Base-by-base conservation (phyloP, 495 filamentous ascomycete species). In the Aspergillus sparsus region DNA sequence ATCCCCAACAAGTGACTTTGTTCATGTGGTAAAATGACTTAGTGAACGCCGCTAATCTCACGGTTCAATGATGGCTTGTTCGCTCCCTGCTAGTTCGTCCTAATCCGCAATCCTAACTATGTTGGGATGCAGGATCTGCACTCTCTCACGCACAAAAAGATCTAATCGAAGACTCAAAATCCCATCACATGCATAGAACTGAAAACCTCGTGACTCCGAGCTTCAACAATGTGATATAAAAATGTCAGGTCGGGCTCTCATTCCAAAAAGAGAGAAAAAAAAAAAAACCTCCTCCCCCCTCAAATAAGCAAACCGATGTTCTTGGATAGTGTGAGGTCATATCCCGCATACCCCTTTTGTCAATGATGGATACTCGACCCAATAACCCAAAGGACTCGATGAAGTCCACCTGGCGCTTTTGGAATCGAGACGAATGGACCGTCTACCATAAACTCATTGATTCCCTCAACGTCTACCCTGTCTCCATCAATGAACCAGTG, bases 361-460 rank as follows among this genome's bases (percentile, higher is more conserved):
- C 21, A 27, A 27, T 11, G 27, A 74, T 71, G 68, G 67, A 66
- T 50, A 66, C 65, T 21, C 68, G 60, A 57, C 55, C 59, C 18
- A 63, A 27, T 27, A 27, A 68, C 49, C 68, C 74, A 7, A 78
- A 75, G 56, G 75, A 78, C 65, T 78, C 75, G 2, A 77, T 78
- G 71, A 74, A 68, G 57, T 78, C 75, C 18, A 78, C 75, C 31
- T 78, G 75, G 75, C 74, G 70, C 8, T 65, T 63, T 5, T 66
- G 60, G n/a, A 62, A 63, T 49, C 71, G 71, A 53, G 60, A 63
- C 32, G 55, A 69, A 53, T 78, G 75, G 75, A 73, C 41, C n/a
- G 57, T 70, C 32, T 52, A 66, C 53, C 75, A 78, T 63, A 71
- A 68, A 63, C 53, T 68, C 18, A 56, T 78, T 4, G 71, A 78